Evolutionary conservation across 352 stramenopile genomes (phyloP).

Genomic region (Phytophthora brassicae): DNA sequence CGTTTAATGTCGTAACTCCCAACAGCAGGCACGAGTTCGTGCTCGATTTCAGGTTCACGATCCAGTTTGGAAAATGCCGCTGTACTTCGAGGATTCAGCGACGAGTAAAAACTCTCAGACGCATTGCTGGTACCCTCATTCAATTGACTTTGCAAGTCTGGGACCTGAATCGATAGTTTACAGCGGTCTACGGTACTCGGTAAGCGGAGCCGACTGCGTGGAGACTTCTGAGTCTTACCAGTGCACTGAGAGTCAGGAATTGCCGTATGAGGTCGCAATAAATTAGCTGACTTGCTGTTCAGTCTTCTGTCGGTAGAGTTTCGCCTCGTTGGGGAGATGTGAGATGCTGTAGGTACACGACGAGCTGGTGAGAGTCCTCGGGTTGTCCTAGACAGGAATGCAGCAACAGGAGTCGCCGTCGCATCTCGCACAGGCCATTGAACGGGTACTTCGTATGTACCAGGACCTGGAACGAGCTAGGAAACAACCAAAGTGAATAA

Average conservation of each 20-base stretch:
- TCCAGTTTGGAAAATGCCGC: slow-evolving; percentile 16
- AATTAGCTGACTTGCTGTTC: background rate
- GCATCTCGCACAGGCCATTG: slow-evolving; percentile 28
- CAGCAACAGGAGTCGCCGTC: slow-evolving; percentile 23
- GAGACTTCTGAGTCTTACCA: slow-evolving; percentile 1
- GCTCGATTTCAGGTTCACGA: slow-evolving; percentile 7
- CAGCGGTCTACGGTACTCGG: slow-evolving; percentile 9
- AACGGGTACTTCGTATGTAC: slow-evolving; percentile 47
- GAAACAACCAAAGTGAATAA: background rate
- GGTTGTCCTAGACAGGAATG: slow-evolving; percentile 34
- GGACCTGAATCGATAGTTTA: slow-evolving; percentile 1
- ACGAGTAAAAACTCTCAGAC: slow-evolving; percentile 18
- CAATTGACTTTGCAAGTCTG: slow-evolving; percentile 12
- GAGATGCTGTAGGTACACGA: slow-evolving; percentile 6
- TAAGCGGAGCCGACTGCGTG: slow-evolving; percentile 17
- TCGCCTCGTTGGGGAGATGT: slow-evolving; percentile 6
- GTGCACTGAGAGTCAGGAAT: background rate
- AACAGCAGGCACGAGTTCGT: slow-evolving; percentile 16
- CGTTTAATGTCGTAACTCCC: slow-evolving; percentile 50
- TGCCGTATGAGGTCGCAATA: slow-evolving; percentile 7
- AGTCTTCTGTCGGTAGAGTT: background rate
- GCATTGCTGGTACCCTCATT: background rate
- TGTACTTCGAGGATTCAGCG: slow-evolving; percentile 18
- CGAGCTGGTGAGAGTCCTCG: slow-evolving; percentile 6
- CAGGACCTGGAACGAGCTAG: slow-evolving; percentile 51